Percentiles rank a stretch among this genome's conserved stretches.
These are phyloP conservation scores for Pleurotus sapidus DNA, from an alignment of 768 basidiomycete species.

Conservation along the genomic window DNA sequence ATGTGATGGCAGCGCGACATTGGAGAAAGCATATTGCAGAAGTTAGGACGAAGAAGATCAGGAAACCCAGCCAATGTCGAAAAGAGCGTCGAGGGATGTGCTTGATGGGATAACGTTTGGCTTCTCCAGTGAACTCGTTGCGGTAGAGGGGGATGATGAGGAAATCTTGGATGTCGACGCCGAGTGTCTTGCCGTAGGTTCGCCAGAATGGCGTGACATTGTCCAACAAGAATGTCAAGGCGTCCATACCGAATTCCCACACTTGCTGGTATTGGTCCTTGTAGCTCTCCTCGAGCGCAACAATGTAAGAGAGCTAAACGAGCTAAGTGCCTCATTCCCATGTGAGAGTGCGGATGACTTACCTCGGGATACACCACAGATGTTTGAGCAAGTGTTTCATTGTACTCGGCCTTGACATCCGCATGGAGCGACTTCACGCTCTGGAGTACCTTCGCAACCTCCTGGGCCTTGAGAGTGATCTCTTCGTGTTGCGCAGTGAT, in stretches of 20 bases:
- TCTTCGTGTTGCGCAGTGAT: slow-evolving; percentile 45
- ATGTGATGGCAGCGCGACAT: slow-evolving; percentile 53
- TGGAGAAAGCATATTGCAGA: slow-evolving; percentile 54
- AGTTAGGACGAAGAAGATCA: slow-evolving; percentile 46
- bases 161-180: slow-evolving; percentile 76
- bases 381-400: slow-evolving; percentile 60
- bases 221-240: slow-evolving; percentile 71
- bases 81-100: slow-evolving; percentile 59
- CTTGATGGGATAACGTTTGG: slow-evolving; percentile 61
- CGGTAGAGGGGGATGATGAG: slow-evolving; percentile 81
- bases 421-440: slow-evolving; percentile 55
- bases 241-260: slow-evolving; percentile 81
- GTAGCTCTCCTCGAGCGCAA: slow-evolving; percentile 75
- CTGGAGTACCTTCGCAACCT: slow-evolving; percentile 45
- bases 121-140: slow-evolving; percentile 80
- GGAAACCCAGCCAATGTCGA: slow-evolving; percentile 66
- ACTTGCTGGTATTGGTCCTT: slow-evolving; percentile 77
- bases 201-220: slow-evolving; percentile 80
- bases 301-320: slow-evolving; percentile 62
- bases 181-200: slow-evolving; percentile 78
- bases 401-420: slow-evolving; percentile 61
- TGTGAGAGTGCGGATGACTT: slow-evolving; percentile 12
- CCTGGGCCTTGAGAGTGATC: slow-evolving; percentile 43
- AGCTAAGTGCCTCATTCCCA: not conserved
- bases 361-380: slow-evolving; percentile 82